phyloP scores from a whole-genome alignment of 148 eudicot species.

The Nyssa sinensis region DNA sequence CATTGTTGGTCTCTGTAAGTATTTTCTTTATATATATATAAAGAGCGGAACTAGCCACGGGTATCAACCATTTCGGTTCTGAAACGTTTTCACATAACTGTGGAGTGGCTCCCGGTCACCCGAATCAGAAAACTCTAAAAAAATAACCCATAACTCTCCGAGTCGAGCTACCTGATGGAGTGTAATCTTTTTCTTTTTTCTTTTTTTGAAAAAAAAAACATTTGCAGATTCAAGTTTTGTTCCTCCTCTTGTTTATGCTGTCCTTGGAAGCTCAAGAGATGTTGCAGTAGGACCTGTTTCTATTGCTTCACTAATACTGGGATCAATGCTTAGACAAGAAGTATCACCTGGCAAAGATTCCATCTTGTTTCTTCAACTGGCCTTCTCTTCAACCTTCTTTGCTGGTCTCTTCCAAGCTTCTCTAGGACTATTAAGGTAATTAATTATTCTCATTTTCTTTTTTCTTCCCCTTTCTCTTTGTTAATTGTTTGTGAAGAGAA shows the following conservation, averaged over 20 bases:
- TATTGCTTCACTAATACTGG: slow-evolving; percentile 86
- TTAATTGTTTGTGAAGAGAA: not conserved
- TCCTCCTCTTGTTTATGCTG: slow-evolving; percentile 86
- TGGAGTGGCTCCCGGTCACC: too few species aligned
- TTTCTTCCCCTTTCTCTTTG: not conserved
- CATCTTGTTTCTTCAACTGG: slow-evolving; percentile 67
- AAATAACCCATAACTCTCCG: too few species aligned
- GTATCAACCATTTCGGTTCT: too few species aligned
- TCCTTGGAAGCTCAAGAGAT: slow-evolving; percentile 85
- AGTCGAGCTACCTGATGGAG: too few species aligned
- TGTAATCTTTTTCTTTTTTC: too few species aligned
- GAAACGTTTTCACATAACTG: too few species aligned
- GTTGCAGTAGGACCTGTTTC: slow-evolving; percentile 96
- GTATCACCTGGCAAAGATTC: slow-evolving; percentile 64
- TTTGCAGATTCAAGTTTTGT: slow-evolving; percentile 88
- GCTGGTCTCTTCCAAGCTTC: slow-evolving; percentile 87
- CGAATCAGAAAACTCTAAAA: too few species aligned
- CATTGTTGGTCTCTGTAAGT: slow-evolving; percentile 60
- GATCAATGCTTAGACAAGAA: slow-evolving; percentile 70
- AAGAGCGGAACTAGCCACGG: too few species aligned
- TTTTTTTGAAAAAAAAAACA: too few species aligned
- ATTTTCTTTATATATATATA: not conserved
- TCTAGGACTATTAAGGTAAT: slow-evolving; percentile 81
- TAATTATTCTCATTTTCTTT: not conserved
- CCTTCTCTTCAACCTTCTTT: slow-evolving; percentile 81